Evolutionary conservation across 164 flowering plant genomes (phyloP), one percentile per base, ranked within the genome.

Genomic region (Taxillus chinensis): DNA sequence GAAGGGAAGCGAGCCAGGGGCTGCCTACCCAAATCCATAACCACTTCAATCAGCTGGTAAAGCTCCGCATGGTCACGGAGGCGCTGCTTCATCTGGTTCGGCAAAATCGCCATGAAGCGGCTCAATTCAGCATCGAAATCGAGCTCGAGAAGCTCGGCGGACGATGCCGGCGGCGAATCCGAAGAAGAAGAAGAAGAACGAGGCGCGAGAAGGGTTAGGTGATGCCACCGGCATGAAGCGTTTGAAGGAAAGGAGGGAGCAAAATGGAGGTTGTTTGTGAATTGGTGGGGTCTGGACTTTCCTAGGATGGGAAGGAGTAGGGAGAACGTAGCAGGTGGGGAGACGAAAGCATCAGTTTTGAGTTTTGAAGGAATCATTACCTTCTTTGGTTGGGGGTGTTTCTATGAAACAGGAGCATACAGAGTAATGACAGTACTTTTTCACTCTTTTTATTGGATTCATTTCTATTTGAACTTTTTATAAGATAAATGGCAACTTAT

Each of bases 1-100:
- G 87, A 80, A 0, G 96, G 96, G 55, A 90, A 88, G 10, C 98
- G 77, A 27, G 90, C 98, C 50, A 90, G 57, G 3, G 98, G 98
- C 67, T 69, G 79, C 16, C 96, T 77, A 15, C 98, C 96, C 74
- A 92, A 80, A 68, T 92, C 98, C 95, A 92, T 76, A 1, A 87
- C 98, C n/a, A 89, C 88, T 68, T 89, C 98, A 65, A 88, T 84
- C 77, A 92, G 60, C 3, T 85, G 73, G 17, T 52, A 66, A n/a
- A 74, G 73, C 74, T 90, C 96, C 69, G 78, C 71, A 60, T 92
- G 96, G 65, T 80, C 83, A 37, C 63, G 65, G 3, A 82, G 71
- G 61, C 64, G 76, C 55, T 67, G 61, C 46, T 84, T 76, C 87
- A 90, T 83, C 57, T 75, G 81, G 62, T 82, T 87, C 16, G 96